These are phyloP conservation scores for Aechmea fasciata DNA, from an alignment of 176 grass and related monocot genomes.

Conservation along the genomic window DNA sequence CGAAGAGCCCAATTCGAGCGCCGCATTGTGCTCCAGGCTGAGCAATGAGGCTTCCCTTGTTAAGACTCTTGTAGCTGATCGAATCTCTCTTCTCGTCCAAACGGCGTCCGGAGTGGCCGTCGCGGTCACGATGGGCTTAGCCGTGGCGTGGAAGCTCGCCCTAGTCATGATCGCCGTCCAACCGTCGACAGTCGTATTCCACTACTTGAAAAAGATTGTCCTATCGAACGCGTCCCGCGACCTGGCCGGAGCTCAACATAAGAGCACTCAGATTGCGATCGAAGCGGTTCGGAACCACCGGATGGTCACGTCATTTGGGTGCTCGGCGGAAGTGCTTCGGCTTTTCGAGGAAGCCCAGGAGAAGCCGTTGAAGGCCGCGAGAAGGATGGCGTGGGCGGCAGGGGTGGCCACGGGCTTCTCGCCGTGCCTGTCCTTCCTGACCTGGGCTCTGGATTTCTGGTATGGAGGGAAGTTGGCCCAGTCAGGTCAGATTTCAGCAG, in stretches of 20 bases:
- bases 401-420: slow-evolving; percentile 79
- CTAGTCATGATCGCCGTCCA: slow-evolving; percentile 99
- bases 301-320: slow-evolving; percentile 97
- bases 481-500: slow-evolving; percentile 67
- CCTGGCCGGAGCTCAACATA: slow-evolving; percentile 77
- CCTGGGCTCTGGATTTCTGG: slow-evolving; percentile 99
- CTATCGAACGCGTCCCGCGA: slow-evolving; percentile 83
- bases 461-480: slow-evolving; percentile 83
- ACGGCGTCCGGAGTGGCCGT: slow-evolving; percentile 77
- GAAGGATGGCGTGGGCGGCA: slow-evolving; percentile 90
- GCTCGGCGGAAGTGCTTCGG: slow-evolving; percentile 61
- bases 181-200: slow-evolving; percentile 76
- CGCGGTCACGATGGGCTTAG: slow-evolving; percentile 77
- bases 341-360: slow-evolving; percentile 75
- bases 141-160: slow-evolving; percentile 92
- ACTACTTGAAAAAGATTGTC: slow-evolving; percentile 89
- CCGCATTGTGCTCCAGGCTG: slow-evolving; percentile 67
- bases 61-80: slow-evolving; percentile 90
- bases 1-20: slow-evolving; percentile 85
- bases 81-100: slow-evolving; percentile 87
- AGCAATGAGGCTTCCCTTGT: slow-evolving; percentile 85
- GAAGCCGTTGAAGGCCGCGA: slow-evolving; percentile 67
- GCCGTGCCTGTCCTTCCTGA: slow-evolving; percentile 82
- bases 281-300: slow-evolving; percentile 94
- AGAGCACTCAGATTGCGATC: slow-evolving; percentile 93